Evolutionary conservation across 2,329 filamentous ascomycete species (phyloP), one percentile per base, ranked within the genome.

Genomic region (Gnomoniopsis sp.): DNA sequence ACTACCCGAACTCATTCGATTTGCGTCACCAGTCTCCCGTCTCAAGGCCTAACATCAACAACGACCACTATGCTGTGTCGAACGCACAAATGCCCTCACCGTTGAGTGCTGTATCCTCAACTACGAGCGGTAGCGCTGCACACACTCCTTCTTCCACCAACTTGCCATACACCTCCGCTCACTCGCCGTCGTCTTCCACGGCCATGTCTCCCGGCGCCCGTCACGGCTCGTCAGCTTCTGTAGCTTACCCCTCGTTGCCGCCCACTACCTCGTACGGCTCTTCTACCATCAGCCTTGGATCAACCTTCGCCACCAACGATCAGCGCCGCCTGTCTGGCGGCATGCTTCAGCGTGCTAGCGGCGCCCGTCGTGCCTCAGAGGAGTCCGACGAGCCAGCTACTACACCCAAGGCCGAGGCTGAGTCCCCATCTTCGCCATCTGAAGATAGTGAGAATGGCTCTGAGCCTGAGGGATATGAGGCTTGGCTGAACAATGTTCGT

Each of bases 141-240:
- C 81, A 91, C 63, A 93, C 89, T 2, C 90, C 89, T 8, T 87
- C 89, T 0, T 90, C 88, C 12, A 90, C 87, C 71, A 83, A 86
- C 57, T 80, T 91, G 69, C 92, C 89, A 0, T 92, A 92, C 75
- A 87, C 85, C 43, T 91, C 89, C 12, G 87, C 87, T 50, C 88
- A 92, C 70, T 93, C 89, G 7, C 89, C 89, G 2, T 83, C 79
- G 30, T 90, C 88, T n/a, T 85, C 83, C 49, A 83, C 87, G 59
- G 87, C 82, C 69, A 80, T 91, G 70, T 90, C 88, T 53, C 88
- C 88, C 1, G 79, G 82, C 48, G 84, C 83, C 14, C 82, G 87
- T 56, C 83, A 87, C 69, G 82, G 79, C 67, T 83, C 83, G 1
- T 81, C 80, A 6, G 74, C 79, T 23, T 84, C 84, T 48, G 83